Evolutionary conservation across 148 eudicot species (phyloP), one percentile per base, ranked within the genome.

Genomic region (Cornus kousa): DNA sequence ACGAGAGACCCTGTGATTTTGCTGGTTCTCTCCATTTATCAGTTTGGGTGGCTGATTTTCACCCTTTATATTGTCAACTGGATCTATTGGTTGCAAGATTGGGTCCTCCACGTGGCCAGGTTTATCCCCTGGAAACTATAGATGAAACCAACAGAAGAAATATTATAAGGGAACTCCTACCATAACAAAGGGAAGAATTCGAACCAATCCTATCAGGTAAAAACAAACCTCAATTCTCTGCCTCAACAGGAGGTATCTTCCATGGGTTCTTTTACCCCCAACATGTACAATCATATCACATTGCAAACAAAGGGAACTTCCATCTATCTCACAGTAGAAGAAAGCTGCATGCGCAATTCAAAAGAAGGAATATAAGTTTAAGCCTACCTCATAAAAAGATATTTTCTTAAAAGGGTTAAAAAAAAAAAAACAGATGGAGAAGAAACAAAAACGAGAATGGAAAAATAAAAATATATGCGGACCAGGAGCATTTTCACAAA

Each of bases 401-500:
- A 33, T 48, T 11, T 16, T 31, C 23, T 72, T 39, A 68, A 67
- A 28, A 83, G 60, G 55, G 28, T 28, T 28, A 28, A 28, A 28
- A 28, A 73, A 73, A 62, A 50, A 64, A 24, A 80, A 10, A 57
- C 8, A 60, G n/a, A 31, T 9, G 24, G 40, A 14, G 35, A 65
- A 32, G 12, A 74, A 74, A 19, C 23, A 35, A 35, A 35, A 35
- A 35, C 37, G 37, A 35, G 37, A 35, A 32, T 28, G 64, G 64
- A 57, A 57, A 57, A 17, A 12, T 12, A 74, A 39, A 71, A 20
- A 75, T 46, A 71, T 46, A 3, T 22, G 72, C 85, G 82, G 78
- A 93, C 97, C 97, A 77, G 97, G 95, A 64, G 91, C 93, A 81
- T 88, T 91, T 88, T 93, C 97, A 72, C 97, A 93, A 77, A 93